Conservation (phyloP, 2,329 filamentous ascomycete species). For the Paraconiothyrium brasiliense region DNA sequence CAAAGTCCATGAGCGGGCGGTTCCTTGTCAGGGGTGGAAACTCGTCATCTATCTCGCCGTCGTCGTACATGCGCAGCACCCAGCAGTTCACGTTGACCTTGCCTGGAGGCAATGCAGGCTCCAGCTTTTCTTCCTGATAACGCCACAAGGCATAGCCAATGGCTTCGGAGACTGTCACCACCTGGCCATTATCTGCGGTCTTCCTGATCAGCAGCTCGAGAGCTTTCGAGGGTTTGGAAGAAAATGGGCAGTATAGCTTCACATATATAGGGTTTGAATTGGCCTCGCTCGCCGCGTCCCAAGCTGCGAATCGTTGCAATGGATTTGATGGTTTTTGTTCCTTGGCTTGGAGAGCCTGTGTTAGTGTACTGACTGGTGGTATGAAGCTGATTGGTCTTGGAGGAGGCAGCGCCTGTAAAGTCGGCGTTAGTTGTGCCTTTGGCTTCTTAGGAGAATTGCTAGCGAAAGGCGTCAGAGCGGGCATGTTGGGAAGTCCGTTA, state of each 20-base stretch:
- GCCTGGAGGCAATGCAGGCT: constrained; percentile 70
- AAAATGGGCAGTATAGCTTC: constrained; percentile 80
- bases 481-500: constrained; percentile 54
- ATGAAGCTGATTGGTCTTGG: constrained; percentile 76
- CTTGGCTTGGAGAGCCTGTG: constrained; percentile 76
- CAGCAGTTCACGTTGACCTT: constrained; percentile 83
- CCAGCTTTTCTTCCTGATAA: constrained; percentile 78
- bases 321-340: constrained; percentile 74
- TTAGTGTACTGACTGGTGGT: constrained; percentile 75
- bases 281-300: constrained; percentile 80
- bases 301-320: constrained; percentile 78
- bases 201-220: constrained; percentile 77
- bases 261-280: constrained; percentile 73
- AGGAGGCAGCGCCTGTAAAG: constrained; percentile 74
- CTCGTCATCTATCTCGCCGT: constrained; percentile 85
- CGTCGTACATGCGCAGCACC: constrained; percentile 84
- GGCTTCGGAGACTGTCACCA: constrained; percentile 79
- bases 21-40: constrained; percentile 81
- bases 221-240: constrained; percentile 69
- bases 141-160: constrained; percentile 82
- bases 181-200: constrained; percentile 73
- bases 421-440: constrained; percentile 57
- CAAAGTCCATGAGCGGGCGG: constrained; percentile 79
- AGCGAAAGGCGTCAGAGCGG: constrained; percentile 53
- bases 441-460: constrained; percentile 69